Conservation (phyloP, 306 rosid genomes). For the Quercus wislizeni region DNA sequence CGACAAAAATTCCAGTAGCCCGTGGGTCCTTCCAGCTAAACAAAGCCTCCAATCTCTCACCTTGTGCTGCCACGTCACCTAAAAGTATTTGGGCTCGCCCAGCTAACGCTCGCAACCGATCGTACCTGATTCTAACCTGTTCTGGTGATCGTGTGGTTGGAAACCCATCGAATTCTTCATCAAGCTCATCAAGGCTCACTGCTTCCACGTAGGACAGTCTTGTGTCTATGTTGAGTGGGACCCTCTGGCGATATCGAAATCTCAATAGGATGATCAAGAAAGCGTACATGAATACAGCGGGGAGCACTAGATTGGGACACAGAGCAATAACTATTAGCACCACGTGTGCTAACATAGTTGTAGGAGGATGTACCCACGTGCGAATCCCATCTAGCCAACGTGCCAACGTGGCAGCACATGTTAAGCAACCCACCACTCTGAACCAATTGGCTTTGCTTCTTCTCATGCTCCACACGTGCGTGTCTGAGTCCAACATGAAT, state of each 20-base stretch:
- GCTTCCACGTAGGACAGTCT: constrained; percentile 67
- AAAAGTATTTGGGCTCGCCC: constrained; percentile 75
- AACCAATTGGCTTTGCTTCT: constrained; percentile 90
- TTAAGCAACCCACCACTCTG: constrained; percentile 47
- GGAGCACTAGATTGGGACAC: constrained; percentile 57
- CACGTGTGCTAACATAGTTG: constrained; percentile 56
- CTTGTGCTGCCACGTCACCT: constrained; percentile 90
- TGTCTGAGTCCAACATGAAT: constrained; percentile 66
- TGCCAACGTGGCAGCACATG: constrained; percentile 51
- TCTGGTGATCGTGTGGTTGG: constrained; percentile 54
- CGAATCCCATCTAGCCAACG: constrained; percentile 67
- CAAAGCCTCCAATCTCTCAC: constrained; percentile 81
- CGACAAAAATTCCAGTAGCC: constrained; percentile 75
- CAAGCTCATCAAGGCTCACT: constrained; percentile 67
- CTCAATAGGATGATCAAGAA: constrained; percentile 54
- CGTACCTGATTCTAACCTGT: constrained; percentile 56
- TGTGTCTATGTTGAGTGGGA: constrained; percentile 55
- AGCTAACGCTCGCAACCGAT: constrained; percentile 63
- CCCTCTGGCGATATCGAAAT: constrained; percentile 40
- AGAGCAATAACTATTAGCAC: constrained; percentile 50
- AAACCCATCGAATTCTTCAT: constrained; percentile 84
- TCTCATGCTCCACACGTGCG: constrained; percentile 85
- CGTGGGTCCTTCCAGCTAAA: constrained; percentile 81
- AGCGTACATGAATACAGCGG: constrained; percentile 71
- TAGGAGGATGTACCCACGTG: constrained; percentile 75